Evolutionary conservation across 1,139 yeast species (phyloP).

Genomic region (Sugiyamaella pinicola): DNA sequence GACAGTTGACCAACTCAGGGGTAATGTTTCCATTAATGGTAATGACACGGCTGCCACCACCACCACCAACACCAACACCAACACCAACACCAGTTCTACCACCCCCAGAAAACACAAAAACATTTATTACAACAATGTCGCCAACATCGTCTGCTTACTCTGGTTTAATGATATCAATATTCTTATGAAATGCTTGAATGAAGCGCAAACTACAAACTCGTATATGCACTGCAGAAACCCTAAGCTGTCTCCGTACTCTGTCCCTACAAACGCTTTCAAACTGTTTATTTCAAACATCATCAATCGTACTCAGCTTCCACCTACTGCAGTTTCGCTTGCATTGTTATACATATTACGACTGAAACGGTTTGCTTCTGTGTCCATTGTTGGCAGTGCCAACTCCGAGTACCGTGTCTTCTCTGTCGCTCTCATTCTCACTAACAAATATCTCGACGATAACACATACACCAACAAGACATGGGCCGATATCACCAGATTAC

Average conservation of each 20-base stretch:
- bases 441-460: slow-evolving; percentile 91
- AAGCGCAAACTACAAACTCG: slow-evolving; percentile 20
- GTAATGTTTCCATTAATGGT: slow-evolving; percentile 1
- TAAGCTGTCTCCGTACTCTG: slow-evolving; percentile 24
- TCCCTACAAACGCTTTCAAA: slow-evolving; percentile 30
- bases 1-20: neutral
- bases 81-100: neutral
- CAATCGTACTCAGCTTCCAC: slow-evolving; percentile 41
- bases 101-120: slow-evolving; percentile 17
- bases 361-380: slow-evolving; percentile 32
- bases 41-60: slow-evolving; percentile 1
- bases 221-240: slow-evolving; percentile 5
- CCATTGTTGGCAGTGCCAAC: slow-evolving; percentile 41
- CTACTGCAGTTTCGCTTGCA: slow-evolving; percentile 42
- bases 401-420: slow-evolving; percentile 62
- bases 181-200: slow-evolving; percentile 25
- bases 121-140: slow-evolving; percentile 34
- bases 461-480: slow-evolving; percentile 90
- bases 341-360: slow-evolving; percentile 42
- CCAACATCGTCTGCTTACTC: slow-evolving; percentile 39
- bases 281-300: slow-evolving; percentile 38
- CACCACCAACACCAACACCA: neutral
- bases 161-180: slow-evolving; percentile 36
- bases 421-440: slow-evolving; percentile 74
- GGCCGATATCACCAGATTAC: slow-evolving; percentile 86